Conservation (phyloP, 208 protist species). For the Balamuthia mandrillaris region DNA sequence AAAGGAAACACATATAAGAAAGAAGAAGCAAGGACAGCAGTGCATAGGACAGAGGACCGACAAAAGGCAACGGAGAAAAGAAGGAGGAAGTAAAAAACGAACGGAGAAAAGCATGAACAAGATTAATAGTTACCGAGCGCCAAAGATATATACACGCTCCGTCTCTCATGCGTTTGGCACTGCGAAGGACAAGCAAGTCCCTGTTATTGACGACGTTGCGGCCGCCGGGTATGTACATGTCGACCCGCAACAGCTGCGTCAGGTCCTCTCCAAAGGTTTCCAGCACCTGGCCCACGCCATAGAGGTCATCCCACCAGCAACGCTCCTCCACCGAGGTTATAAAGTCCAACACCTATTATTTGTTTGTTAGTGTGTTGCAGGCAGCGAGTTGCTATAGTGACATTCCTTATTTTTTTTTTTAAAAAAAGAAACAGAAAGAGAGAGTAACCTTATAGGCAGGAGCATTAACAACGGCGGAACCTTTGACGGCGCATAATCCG, state of each 20-base stretch:
- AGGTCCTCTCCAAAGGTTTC: background rate
- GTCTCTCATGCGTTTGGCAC: slow-evolving; percentile 4
- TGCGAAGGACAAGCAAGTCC: background rate
- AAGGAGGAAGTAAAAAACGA: no score
- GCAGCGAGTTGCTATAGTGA: no score
- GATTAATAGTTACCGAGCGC: background rate
- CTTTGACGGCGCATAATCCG: no score
- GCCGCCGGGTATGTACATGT: background rate
- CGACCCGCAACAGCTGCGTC: background rate
- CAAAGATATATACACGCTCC: background rate
- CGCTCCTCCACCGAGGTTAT: slow-evolving; percentile 10
- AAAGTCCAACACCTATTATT: background rate
- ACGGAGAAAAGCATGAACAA: no score
- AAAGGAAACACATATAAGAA: no score
- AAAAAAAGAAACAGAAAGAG: background rate
- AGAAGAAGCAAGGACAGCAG: no score
- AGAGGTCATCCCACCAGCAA: background rate
- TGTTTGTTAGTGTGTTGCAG: no score
- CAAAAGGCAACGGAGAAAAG: no score
- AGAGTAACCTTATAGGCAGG: background rate
- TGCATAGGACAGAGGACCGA: no score
- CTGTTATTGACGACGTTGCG: background rate
- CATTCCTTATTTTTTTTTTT: no score
- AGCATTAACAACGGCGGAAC: background rate
- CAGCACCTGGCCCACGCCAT: background rate